Base-by-base conservation (phyloP, 2,329 filamentous ascomycete genomes). In the Neopestalotiopsis sp. region DNA sequence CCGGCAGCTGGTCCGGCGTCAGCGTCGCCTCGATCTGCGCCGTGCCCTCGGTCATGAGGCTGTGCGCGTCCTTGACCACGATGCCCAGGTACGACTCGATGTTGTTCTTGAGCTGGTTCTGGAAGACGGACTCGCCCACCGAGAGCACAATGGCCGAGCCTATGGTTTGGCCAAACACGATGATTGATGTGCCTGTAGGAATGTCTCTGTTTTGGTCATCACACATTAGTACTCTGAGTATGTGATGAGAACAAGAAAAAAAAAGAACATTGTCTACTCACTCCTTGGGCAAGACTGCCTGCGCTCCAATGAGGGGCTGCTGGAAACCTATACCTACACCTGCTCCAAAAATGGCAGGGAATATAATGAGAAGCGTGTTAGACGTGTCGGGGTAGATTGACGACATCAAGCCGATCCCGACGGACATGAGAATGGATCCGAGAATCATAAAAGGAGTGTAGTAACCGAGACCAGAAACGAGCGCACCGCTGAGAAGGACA, bases 401-500 rank as follows among this genome's bases (percentile, higher is more conserved):
- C 4, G 80, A 81, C 67, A 84, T 75, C 9, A 85, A 77, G 10
- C 81, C 83, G 2, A 78, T 73, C n/a, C 81, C 83, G 59, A 84
- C 71, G 3, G 79, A 72, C 57, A 78, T 69, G 42, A 83, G 59
- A 12, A 72, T 70, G 49, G 76, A 75, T 58, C 81, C 80, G 28
- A 79, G 62, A 64, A 84, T 72, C 71, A 82, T 77, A 63, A 83
- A 78, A 1, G 82, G 82, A 24, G 79, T 79, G 71, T 83, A 85
- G 70, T 81, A 81, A 30, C 83, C 82, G 1, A 71, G 71, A 4
- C 77, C 73, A 2, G 77, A 78, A 38, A 80, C 76, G 10, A 78
- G 66, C 2, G 24, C 80, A 52, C 85, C 85, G 3, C 80, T 76
- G 13, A 81, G 67, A 68, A 88, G 78, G 32, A 85, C 86, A 69